Percentiles rank a stretch among this genome's conserved stretches.
Evolutionary conservation across 306 rosid genomes (phyloP).

Genomic region (Prunus padus): DNA sequence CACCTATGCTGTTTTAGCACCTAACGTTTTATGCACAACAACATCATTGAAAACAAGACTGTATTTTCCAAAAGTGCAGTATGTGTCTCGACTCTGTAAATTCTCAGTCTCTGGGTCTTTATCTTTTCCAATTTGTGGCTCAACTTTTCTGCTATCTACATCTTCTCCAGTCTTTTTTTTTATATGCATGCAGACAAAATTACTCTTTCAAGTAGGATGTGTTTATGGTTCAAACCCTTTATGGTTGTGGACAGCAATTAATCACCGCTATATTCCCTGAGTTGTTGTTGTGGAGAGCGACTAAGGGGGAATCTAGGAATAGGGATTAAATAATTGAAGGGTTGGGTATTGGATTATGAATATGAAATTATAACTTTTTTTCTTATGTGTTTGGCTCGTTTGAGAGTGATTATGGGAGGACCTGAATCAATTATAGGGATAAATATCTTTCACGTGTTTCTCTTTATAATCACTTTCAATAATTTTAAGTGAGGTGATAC

Average conservation of each 20-base stretch:
- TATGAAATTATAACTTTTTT: no score
- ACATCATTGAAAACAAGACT: neutral
- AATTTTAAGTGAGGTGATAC: no score
- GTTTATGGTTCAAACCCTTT: neutral
- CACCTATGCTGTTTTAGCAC: neutral
- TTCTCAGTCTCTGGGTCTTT: neutral
- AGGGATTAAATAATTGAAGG: no score
- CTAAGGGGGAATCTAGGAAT: no score
- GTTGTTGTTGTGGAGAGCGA: no score
- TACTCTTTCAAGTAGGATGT: conserved; percentile 15
- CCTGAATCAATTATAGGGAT: no score
- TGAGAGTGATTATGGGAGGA: no score
- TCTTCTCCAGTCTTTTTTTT: neutral
- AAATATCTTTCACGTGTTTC: no score
- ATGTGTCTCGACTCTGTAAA: neutral
- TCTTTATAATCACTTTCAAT: no score
- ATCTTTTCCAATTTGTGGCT: conserved; percentile 15
- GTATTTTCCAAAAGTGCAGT: conserved; percentile 6
- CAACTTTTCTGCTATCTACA: conserved; percentile 8
- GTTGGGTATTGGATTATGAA: no score
- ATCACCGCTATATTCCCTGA: neutral
- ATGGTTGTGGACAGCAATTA: conserved; percentile 8
- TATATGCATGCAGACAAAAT: conserved; percentile 25
- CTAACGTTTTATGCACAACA: neutral
- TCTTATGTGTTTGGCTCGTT: no score